Base-by-base conservation (phyloP, 108 stramenopile species). In the Aurantiochytrium sp. region DNA sequence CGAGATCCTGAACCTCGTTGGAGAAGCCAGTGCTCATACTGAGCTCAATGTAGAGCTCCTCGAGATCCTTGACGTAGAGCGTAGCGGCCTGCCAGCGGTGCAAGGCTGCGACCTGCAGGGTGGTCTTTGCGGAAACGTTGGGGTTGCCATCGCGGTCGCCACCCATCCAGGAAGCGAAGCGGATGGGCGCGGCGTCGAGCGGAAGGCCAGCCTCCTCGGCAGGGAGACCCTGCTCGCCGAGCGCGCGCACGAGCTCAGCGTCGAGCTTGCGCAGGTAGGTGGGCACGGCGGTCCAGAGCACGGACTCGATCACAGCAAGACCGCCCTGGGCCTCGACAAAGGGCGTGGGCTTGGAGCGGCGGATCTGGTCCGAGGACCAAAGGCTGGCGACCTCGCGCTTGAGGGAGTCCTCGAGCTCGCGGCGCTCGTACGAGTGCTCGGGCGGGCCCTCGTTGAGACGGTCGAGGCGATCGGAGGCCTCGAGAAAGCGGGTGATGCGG, bases 131-230 rank as follows among this genome's bases (percentile, higher is more conserved):
- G 4, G 97, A 97, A 23, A 97, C 97, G 90, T 98, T 98, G 42
- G 98, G 98, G 92, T 99, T 99, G 25, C 98, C 98, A 90, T 99
- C 98, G 10, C 97, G 95, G 89, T 98, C 97, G 35, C 97, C 97
- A 28, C 97, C 97, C 92, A 98, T 98, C 98, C 98, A 98, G 8
- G 96, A 96, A 5, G 96, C 97, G 89, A 99, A 97, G 45, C 95
- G 93, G 73, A 99, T 94, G 5, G 98, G 98, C 5, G 95, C 92
- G 5, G 89, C 92, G 58, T 96, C 95, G 8, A 98, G 92, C 8
- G 98, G 98, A 19, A 98, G 93, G 18, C 95, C 96, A 10, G 73
- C 73, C 44, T 87, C 58, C 19, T 49, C 60, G 21, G 44, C 47
- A 18, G 73, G 49, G 1, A 83, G 73, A 5, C 73, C 73, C 16